Conservation (phyloP, 495 filamentous ascomycete species). For the Saxophila tyrrhenica region DNA sequence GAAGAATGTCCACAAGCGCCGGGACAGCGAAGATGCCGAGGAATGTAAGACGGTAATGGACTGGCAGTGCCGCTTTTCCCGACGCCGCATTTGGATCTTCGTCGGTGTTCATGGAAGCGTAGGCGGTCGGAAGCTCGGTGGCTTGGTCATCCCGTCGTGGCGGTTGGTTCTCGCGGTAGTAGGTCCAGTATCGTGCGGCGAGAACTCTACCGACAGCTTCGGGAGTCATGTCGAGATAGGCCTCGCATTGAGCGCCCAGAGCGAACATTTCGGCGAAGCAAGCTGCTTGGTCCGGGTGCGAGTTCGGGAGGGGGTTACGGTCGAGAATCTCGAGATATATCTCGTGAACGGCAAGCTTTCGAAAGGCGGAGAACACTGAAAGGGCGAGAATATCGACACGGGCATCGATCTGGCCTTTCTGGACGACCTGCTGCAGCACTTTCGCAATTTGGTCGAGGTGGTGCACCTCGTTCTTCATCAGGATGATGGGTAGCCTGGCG, state of each 20-base stretch:
- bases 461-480: slow-evolving; percentile 33
- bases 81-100: slow-evolving; percentile 35
- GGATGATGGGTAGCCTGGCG: slow-evolving; percentile 28
- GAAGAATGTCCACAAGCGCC: slow-evolving; percentile 47
- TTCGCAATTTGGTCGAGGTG: slow-evolving; percentile 34
- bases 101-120: slow-evolving; percentile 46
- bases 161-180: slow-evolving; percentile 41
- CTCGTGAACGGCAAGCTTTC: slow-evolving; percentile 47
- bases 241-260: slow-evolving; percentile 48
- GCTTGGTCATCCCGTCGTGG: slow-evolving; percentile 41
- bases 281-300: slow-evolving; percentile 46
- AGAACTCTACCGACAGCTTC: slow-evolving; percentile 45
- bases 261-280: slow-evolving; percentile 52
- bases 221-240: slow-evolving; percentile 46
- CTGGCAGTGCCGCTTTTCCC: slow-evolving; percentile 32
- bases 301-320: slow-evolving; percentile 47
- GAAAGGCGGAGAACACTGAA: slow-evolving; percentile 44
- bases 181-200: slow-evolving; percentile 40
- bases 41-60: slow-evolving; percentile 45
- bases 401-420: slow-evolving; percentile 33
- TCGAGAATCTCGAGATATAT: slow-evolving; percentile 50
- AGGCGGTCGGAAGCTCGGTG: slow-evolving; percentile 40
- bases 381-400: slow-evolving; percentile 42
- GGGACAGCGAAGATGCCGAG: slow-evolving; percentile 51
- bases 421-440: slow-evolving; percentile 30